A percentile compares a stretch with the other conserved stretches of the same genome.
Evolutionary conservation across 163 green algal genomes (phyloP).

Genomic region (Scenedesmus sp.): DNA sequence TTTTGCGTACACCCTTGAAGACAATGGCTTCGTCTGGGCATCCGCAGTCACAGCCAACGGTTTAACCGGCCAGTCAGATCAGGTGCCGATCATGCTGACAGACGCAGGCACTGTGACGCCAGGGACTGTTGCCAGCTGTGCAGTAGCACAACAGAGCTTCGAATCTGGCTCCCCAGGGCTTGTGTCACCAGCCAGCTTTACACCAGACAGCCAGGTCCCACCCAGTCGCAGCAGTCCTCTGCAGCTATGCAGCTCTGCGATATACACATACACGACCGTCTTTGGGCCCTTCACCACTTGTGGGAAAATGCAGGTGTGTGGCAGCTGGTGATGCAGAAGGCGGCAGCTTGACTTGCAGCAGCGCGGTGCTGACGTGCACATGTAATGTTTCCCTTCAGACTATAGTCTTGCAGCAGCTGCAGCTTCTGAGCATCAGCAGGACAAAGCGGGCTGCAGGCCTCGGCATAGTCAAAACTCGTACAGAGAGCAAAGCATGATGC

Average conservation of each 20-base stretch:
- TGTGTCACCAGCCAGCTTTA: background rate
- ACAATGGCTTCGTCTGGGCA: background rate
- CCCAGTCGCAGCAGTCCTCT: background rate
- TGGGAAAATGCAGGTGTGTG: background rate
- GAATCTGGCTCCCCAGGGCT: background rate
- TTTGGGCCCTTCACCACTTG: slow-evolving; percentile 5
- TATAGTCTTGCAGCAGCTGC: no score
- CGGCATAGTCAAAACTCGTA: no score
- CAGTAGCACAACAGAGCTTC: slow-evolving; percentile 6
- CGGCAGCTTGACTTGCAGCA: background rate
- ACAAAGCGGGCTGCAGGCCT: no score
- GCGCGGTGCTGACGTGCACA: no score
- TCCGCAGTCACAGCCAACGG: background rate
- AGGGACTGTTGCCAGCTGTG: background rate
- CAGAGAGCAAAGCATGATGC: no score
- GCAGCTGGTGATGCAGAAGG: background rate
- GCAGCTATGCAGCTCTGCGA: background rate
- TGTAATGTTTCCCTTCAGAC: no score
- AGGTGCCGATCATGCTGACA: background rate
- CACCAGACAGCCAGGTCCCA: background rate
- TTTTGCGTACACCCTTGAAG: background rate
- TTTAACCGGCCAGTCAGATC: background rate
- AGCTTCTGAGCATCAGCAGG: no score
- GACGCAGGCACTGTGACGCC: background rate
- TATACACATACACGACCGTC: background rate